Percentiles rank a stretch among this genome's conserved stretches.
These are phyloP conservation scores for Melaleuca alternifolia DNA, from an alignment of 345 rosid species.

Conservation along the genomic window DNA sequence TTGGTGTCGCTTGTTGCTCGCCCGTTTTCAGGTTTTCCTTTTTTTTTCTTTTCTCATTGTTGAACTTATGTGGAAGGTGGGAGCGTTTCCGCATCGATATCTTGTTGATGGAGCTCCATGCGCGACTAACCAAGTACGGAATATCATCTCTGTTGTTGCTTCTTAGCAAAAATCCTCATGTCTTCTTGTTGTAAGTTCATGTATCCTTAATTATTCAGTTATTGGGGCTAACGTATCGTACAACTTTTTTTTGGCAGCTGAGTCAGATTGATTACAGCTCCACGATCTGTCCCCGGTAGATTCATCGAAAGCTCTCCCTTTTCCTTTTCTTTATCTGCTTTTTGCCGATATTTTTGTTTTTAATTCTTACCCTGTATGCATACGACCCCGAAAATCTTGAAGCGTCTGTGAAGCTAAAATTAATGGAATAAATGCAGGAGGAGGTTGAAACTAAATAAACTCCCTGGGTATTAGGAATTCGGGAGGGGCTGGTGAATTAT, in stretches of 20 bases:
- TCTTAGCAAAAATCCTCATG: not conserved
- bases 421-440: not conserved
- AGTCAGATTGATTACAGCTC: not conserved
- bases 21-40: not conserved
- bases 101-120: slow-evolving; percentile 39
- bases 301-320: not conserved
- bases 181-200: not conserved
- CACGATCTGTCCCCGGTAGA: not conserved
- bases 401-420: not conserved
- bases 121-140: slow-evolving; percentile 33
- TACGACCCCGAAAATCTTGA: not conserved
- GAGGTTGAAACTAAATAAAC: not conserved
- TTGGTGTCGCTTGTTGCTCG: not conserved
- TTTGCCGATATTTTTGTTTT: not conserved
- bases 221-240: not conserved
- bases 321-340: not conserved
- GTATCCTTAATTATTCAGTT: not conserved
- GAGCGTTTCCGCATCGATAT: slow-evolving; percentile 56
- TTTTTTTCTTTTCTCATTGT: not conserved
- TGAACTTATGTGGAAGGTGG: slow-evolving; percentile 21
- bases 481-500: not conserved
- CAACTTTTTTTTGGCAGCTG: not conserved
- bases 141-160: not conserved
- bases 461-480: not conserved
- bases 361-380: not conserved